Evolutionary conservation across 1,284 basidiomycete genomes (phyloP).

Genomic region (Naganishia sp.): DNA sequence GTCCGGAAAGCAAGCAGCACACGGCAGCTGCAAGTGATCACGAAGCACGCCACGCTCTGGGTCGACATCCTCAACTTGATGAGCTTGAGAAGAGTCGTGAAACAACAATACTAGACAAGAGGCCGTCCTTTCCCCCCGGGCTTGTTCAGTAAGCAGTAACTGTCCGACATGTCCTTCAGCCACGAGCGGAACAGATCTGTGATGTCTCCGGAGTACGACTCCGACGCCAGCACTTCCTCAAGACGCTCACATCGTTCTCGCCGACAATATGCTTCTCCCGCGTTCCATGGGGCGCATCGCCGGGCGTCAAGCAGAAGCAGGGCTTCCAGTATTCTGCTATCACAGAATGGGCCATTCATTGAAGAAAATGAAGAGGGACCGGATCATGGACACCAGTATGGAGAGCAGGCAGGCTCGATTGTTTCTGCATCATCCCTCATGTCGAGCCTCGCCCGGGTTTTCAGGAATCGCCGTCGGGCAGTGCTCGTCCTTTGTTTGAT

Average conservation of each 20-base stretch:
- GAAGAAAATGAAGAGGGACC: constrained; percentile 3
- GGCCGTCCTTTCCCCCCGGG: too few relatives aligned
- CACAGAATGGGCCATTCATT: neutral
- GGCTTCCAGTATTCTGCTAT: neutral
- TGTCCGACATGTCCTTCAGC: neutral
- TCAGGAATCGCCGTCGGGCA: constrained; percentile 7
- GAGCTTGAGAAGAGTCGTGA: too few relatives aligned
- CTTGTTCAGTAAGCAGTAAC: too few relatives aligned
- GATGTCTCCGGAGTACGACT: constrained; percentile 4
- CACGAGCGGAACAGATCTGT: neutral
- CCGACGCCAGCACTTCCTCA: constrained; percentile 12
- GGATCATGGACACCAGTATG: neutral
- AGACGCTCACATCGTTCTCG: neutral
- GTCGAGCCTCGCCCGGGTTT: constrained; percentile 1
- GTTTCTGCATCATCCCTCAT: neutral
- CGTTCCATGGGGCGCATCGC: constrained; percentile 2
- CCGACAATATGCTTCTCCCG: constrained; percentile 2
- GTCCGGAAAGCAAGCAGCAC: too few relatives aligned
- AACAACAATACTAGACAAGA: too few relatives aligned
- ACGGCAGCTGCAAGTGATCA: too few relatives aligned
- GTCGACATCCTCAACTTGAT: too few relatives aligned
- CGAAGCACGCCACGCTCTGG: too few relatives aligned
- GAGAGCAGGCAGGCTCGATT: neutral
- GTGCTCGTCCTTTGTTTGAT: constrained; percentile 3
- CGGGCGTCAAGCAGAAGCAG: neutral